Evolutionary conservation across 176 grass and related monocot genomes (phyloP), one percentile per base, ranked within the genome.

Genomic region (Musa beccarii): DNA sequence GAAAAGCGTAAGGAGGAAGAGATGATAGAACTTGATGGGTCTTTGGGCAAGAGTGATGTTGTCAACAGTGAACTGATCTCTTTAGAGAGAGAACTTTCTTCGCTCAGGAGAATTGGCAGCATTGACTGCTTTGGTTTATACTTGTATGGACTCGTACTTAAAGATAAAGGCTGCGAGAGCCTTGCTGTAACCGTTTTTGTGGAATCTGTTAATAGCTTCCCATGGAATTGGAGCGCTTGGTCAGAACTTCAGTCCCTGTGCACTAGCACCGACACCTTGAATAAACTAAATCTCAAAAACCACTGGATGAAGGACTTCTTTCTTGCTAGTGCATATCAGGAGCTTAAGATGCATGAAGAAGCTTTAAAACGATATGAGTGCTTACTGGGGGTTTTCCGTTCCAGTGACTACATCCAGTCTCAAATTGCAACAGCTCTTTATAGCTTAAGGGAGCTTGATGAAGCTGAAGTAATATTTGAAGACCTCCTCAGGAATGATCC

Each of bases 271-370:
- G 91, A 99, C 34, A 83, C 89, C 81, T 73, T 99, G 74, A 87
- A 87, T 74, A 92, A 85, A 53, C 84, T 99, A 80, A 89, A 86
- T 84, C 68, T 99, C 54, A 99, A 92, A 76, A 99, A 99, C 77
- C 91, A 95, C 71, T 99, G 96, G 96, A 95, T 99, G 91, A 99
- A 99, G 78, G 96, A 99, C 76, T 94, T 99, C 74, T 99, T 94
- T 78, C 87, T 99, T 79, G 86, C 96, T 63, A 87, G 83, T 86
- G 85, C 89, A 73, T 89, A 91, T 89, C 77, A 93, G 49, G 91
- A 99, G 84, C 69, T 99, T 57, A 95, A 92, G 85, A 99, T 92
- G 86, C 89, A 89, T 79, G 88, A 94, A 79, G 96, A 99, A 71
- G 83, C 91, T 68, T 78, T 95, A 77, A 87, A 86, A 94, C 89